Evolutionary conservation across 1,284 basidiomycete species (phyloP).

Genomic region (Microbotryomycetes sp.): DNA sequence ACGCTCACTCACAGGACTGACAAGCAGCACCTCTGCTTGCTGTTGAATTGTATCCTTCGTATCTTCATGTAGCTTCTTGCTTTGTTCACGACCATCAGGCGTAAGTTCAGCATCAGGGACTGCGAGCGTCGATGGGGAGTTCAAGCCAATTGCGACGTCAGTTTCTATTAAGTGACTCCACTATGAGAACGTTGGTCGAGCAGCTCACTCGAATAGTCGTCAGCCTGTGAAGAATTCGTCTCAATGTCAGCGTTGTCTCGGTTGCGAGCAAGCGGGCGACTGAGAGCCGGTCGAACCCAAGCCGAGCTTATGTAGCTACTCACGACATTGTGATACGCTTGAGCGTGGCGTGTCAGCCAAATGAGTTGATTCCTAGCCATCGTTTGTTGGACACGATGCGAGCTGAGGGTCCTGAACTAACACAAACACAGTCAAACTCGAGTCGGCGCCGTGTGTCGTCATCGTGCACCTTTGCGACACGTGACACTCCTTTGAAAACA

Average conservation of each 20-base stretch:
- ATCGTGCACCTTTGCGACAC: background rate
- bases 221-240: slow-evolving; percentile 35
- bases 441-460: background rate
- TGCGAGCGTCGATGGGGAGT: slow-evolving; percentile 1
- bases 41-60: slow-evolving; percentile 39
- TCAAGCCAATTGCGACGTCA: background rate
- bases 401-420: too few species aligned
- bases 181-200: background rate
- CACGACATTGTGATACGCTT: slow-evolving; percentile 43
- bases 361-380: background rate
- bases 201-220: slow-evolving; percentile 42
- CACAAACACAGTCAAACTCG: too few species aligned
- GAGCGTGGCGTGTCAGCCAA: slow-evolving; percentile 42
- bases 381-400: background rate
- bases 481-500: too few species aligned
- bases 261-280: background rate
- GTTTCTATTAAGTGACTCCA: background rate
- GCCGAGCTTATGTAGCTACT: too few species aligned
- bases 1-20: slow-evolving; percentile 38
- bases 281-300: background rate
- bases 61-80: slow-evolving; percentile 36
- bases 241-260: background rate
- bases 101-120: slow-evolving; percentile 44
- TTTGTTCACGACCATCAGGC: slow-evolving; percentile 41
- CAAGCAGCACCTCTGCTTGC: slow-evolving; percentile 42